Base-by-base conservation (phyloP, 1,284 basidiomycete genomes). In the Cryptococcus amylolentus region DNA sequence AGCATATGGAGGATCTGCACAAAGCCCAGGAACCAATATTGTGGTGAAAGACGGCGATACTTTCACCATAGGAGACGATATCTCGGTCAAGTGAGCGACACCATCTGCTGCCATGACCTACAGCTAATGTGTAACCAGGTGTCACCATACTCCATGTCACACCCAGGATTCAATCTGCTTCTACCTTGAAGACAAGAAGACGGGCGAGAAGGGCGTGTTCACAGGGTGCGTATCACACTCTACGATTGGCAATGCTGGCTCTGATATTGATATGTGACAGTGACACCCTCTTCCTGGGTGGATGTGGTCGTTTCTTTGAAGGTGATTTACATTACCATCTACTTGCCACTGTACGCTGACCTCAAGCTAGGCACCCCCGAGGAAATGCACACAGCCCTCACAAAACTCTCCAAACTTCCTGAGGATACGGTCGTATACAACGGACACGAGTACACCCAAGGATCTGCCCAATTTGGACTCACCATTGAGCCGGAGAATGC, bases 271-370 rank as follows among this genome's bases (percentile, higher is more conserved):
- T 23, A 39, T 26, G 2, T 13, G 26, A 8, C 63, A 82, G 83
- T 14, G 95, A 98, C 73, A 98, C 95, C 0, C 85, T 98, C 50
- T 98, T 98, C 80, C 84, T 91, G 61, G 91, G 84, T 4, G 94
- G 94, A 7, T 95, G 90, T 71, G 95, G 95, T n/a, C 85, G 93
- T 7, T 98, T 98, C 83, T 98, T 98, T 70, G 94, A 98, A 60
- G 74, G 73, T 66, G 31, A 52, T 0, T 14, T 41, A 16, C 43
- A 31, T 51, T 5, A 50, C 45, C 8, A 23, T 37, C 20, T 23
- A 43, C 16, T 13, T 46, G 45, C 3, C 27, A 16, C 10, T 23
- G 9, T 20, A 37, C 38, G 52, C 48, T 59, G 28, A 52, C 28
- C 8, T 12, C 4, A 40, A 38, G 38, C 55, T 51, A 77, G 94